Base-by-base conservation (phyloP, 768 basidiomycete genomes). In the Suillus paluster region DNA sequence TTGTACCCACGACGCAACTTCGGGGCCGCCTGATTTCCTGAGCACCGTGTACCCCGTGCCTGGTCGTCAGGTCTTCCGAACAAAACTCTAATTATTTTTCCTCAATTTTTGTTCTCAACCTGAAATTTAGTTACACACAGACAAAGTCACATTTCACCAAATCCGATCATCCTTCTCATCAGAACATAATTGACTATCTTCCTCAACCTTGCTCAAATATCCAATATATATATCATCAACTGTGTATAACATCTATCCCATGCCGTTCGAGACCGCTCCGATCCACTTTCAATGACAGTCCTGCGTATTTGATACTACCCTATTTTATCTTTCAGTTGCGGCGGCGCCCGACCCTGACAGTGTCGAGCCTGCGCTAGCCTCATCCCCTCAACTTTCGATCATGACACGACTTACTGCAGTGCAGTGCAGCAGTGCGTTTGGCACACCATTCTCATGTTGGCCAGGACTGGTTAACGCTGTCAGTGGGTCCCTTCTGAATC, bases 21-120 rank as follows among this genome's bases (percentile, higher is more conserved):
- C 68, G 64, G 63, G 52, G 53, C 64, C 65, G 65, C 49, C 52
- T 58, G 66, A 67, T 70, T 66, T 65, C 41, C 38, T 49, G 52
- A 54, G 21, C 42, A 58, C 62, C 62, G 64, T 63, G 61, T 49
- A 57, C 46, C n/a, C n/a, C 60, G 72, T 75, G 69, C 73, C 73
- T 73, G 73, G 70, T 67, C 61, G 71, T 64, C 63, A 63, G 36
- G 70, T 55, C 57, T 66, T 60, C 46, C 38, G 54, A 42, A 70
- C 64, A 65, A 66, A 66, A 64, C 62, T 59, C 62, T 63, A 60
- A 53, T 62, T 65, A 15, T 62, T 30, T 53, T 45, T 57, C 34
- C 58, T 61, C 42, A 0, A 52, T 14, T 39, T 49, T 58, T 46
- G 56, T 65, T 65, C 57, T 61, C 36, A 64, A 52, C 46, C 39